Evolutionary conservation across 345 rosid species (phyloP), one percentile per base, ranked within the genome.

Genomic region (Bretschneidera sinensis): DNA sequence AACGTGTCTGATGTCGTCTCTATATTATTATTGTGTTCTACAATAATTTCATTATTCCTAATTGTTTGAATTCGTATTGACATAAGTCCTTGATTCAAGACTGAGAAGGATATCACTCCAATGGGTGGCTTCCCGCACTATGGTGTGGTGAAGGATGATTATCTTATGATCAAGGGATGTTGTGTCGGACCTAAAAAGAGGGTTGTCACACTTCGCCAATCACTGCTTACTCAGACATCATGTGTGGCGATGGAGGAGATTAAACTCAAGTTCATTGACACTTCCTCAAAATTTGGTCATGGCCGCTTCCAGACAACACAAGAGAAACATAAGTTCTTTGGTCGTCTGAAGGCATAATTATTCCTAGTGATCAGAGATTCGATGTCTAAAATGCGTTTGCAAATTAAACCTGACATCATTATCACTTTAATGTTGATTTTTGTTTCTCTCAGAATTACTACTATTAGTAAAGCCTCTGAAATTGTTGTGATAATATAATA

Each of bases 101-200:
- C 96, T 11, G 91, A 89, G 82, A 89, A 89, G 55, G 89, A 81
- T 45, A 69, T 89, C 6, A 86, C 85, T 0, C 96, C 94, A 34
- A 86, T 86, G 69, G 94, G 96, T 72, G 94, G 94, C 48, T 89
- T 89, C 74, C 82, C 89, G 25, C 96, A 89, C 69, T 89, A 86
- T 43, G 96, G 94, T 73, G 72, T 79, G 17, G 96, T 89, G 61
- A 84, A 84, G 55, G 80, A 81, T 18, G 96, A 89, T 56, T 88
- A 81, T 20, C 13, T 89, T 55, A 80, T 89, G 89, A 78, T 89
- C 47, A 89, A 89, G 79, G 96, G 96, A 64, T 84, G 91, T 68
- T 84, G 91, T 54, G 84, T 80, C 55, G 96, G 96, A 54, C 88
- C 96, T 6, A 89, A 86, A 87, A 89, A 89, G 89, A 84, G 96